Percentiles rank a stretch among this genome's conserved stretches.
Evolutionary conservation across 1,284 basidiomycete species (phyloP).

Genomic region (Hemileia vastatrix): DNA sequence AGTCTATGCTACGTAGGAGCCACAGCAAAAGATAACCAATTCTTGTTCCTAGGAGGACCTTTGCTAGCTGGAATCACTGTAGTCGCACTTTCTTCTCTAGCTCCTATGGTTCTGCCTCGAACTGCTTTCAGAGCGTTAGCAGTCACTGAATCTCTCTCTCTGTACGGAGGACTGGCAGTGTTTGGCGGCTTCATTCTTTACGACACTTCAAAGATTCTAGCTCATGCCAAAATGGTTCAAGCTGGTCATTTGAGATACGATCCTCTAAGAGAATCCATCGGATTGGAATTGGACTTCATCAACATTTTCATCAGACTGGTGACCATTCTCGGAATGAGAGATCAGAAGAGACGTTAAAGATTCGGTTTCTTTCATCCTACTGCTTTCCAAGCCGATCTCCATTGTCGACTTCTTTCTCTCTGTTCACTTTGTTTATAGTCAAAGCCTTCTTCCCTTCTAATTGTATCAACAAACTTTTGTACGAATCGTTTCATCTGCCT

Average conservation of each 20-base stretch:
- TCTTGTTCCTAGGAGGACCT: constrained; percentile 62
- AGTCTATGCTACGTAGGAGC: constrained; percentile 72
- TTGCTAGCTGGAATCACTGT: constrained; percentile 65
- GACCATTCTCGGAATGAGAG: too few relatives aligned
- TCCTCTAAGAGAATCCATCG: constrained; percentile 62
- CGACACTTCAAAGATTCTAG: constrained; percentile 63
- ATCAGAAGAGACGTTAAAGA: too few relatives aligned
- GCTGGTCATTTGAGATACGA: constrained; percentile 59
- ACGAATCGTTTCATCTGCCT: too few relatives aligned
- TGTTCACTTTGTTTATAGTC: too few relatives aligned
- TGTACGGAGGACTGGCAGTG: constrained; percentile 76
- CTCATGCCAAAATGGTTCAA: constrained; percentile 64
- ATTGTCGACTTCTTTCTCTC: too few relatives aligned
- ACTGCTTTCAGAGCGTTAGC: constrained; percentile 63
- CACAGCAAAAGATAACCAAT: constrained; percentile 74
- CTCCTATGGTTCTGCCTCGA: constrained; percentile 74
- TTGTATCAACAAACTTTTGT: too few relatives aligned
- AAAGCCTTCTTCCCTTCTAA: too few relatives aligned
- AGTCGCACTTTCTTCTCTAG: constrained; percentile 70
- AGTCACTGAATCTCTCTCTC: constrained; percentile 63
- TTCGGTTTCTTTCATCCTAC: too few relatives aligned
- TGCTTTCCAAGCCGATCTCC: too few relatives aligned
- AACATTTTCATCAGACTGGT: constrained; percentile 48
- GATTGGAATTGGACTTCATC: constrained; percentile 74
- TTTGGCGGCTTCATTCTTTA: constrained; percentile 77